Evolutionary conservation across 2,329 filamentous ascomycete genomes (phyloP).

Genomic region (Orbilia quercus): DNA sequence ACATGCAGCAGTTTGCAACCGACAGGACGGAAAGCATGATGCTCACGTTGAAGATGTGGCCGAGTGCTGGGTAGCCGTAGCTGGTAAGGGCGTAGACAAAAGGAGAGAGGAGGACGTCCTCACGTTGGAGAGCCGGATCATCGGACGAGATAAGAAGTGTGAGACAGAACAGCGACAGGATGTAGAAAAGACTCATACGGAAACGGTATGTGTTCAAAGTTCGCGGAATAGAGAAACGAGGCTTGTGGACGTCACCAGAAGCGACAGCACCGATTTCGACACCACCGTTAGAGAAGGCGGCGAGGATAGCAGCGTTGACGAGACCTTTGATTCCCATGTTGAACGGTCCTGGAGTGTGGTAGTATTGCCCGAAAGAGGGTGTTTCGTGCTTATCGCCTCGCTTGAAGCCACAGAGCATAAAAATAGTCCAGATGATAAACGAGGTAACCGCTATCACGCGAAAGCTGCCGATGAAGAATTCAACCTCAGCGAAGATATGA

Average conservation of each 20-base stretch:
- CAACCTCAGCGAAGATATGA: conserved; percentile 53
- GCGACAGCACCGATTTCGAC: conserved; percentile 53
- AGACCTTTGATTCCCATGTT: conserved; percentile 56
- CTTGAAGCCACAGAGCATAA: conserved; percentile 50
- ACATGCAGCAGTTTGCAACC: conserved; percentile 55
- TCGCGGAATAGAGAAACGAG: conserved; percentile 49
- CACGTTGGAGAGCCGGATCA: conserved; percentile 34
- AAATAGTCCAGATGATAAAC: conserved; percentile 54
- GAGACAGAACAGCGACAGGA: conserved; percentile 46
- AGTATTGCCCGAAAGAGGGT: conserved; percentile 41
- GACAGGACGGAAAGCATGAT: conserved; percentile 51
- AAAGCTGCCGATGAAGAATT: conserved; percentile 53
- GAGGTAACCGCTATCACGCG: conserved; percentile 44
- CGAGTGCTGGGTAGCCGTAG: conserved; percentile 43
- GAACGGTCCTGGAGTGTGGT: conserved; percentile 38
- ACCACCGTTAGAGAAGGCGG: conserved; percentile 56
- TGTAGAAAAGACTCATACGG: conserved; percentile 56
- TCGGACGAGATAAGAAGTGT: conserved; percentile 43
- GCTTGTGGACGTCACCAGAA: conserved; percentile 53
- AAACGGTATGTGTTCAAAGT: conserved; percentile 55
- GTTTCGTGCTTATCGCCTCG: conserved; percentile 29
- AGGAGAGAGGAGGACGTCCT: conserved; percentile 44
- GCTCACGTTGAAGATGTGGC: conserved; percentile 52
- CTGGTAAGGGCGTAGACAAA: conserved; percentile 38
- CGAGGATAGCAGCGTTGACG: conserved; percentile 44